Evolutionary conservation across 108 stramenopile species (phyloP), one percentile per base, ranked within the genome.

Genomic region (Skeletonema costatum): DNA sequence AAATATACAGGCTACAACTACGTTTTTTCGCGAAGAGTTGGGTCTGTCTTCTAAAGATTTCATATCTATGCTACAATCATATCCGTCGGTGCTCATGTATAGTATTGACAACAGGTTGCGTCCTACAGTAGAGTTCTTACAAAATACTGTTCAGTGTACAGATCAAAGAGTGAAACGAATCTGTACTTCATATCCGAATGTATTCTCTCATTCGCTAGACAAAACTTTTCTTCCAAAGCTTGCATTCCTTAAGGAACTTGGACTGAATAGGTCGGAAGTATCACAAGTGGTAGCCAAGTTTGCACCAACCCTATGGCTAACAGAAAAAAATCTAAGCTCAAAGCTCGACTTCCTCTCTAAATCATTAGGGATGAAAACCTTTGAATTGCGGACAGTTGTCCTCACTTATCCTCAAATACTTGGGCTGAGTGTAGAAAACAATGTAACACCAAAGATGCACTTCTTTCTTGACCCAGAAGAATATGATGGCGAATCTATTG

Each of bases 401-500:
- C 78, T 79, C 5, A 46, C 82, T 4, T 86, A 83, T 76, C 85
- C 85, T 39, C 85, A 86, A 51, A 44, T 86, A 12, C 44, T 86
- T 39, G 85, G 85, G 19, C 68, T 86, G 69, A 75, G 78, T 33
- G 8, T 83, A 19, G 70, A 83, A 36, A 67, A 56, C 5, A 86
- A 86, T 50, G 32, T 86, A 17, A 32, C 44, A 32, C 82, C 78
- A 32, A 86, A 75, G 66, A 75, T 86, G 62, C 56, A 50, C 50
- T 86, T 80, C 68, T 76, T 86, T 39, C 68, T 75, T 39, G 59
- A 70, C 13, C 56, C 64, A 35, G 21, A 36, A 35, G 39, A 68
- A 44, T 48, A 32, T 32, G 60, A 38, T 21, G 50, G 17, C 12
- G 74, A 29, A 42, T 29, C 9, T 5, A 25, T 56, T 25, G 53